These are phyloP conservation scores for Ceratocystis lukuohia DNA, from an alignment of 2,329 filamentous ascomycete species.

Conservation along the genomic window DNA sequence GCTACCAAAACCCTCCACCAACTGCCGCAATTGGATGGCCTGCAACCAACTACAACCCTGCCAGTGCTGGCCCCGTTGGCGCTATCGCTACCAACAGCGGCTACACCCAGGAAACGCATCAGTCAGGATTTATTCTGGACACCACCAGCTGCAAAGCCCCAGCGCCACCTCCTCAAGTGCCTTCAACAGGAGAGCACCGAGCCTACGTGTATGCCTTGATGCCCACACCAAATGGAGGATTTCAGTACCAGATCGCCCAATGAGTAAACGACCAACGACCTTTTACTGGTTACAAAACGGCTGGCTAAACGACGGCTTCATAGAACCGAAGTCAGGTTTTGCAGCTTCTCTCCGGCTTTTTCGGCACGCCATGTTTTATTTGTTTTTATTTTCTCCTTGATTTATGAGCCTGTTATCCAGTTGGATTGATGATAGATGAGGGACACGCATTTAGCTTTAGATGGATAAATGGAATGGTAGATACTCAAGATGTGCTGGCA, in stretches of 20 bases:
- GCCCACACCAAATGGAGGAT: slow-evolving; percentile 8
- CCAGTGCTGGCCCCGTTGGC: background rate
- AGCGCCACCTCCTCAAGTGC: background rate
- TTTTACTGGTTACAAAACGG: background rate
- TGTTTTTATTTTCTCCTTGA: no score
- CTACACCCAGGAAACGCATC: background rate
- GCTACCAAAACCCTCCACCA: background rate
- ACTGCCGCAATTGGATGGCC: background rate
- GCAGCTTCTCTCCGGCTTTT: background rate
- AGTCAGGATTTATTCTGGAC: background rate
- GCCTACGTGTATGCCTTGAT: slow-evolving; percentile 12
- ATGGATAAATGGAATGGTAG: no score
- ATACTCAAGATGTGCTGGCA: no score
- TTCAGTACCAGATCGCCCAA: slow-evolving; percentile 10
- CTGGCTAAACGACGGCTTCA: background rate
- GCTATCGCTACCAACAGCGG: background rate
- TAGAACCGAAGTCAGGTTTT: background rate
- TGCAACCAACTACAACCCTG: background rate
- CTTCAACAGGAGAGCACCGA: background rate
- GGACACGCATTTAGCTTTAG: no score
- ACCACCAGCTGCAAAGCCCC: background rate
- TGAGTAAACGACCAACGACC: background rate
- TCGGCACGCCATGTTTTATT: background rate
- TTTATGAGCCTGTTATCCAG: no score
- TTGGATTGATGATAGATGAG: no score